These are phyloP conservation scores for Russula sp. DNA, from an alignment of 768 basidiomycete genomes.

Conservation along the genomic window DNA sequence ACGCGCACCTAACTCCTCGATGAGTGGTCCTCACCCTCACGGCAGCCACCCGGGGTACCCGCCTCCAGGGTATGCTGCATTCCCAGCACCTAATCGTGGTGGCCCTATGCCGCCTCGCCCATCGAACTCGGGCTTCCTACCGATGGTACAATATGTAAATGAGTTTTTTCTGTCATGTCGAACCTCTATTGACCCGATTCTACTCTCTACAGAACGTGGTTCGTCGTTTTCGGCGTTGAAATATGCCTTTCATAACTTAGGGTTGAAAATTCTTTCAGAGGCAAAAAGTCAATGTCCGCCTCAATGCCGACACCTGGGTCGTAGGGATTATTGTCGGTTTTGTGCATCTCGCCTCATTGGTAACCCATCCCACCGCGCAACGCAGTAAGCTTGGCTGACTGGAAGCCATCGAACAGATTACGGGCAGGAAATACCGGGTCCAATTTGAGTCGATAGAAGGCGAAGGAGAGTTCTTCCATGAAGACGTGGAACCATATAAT, in stretches of 20 bases:
- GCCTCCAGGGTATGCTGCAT: not conserved
- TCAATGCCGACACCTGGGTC: constrained; percentile 38
- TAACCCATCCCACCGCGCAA: constrained; percentile 5
- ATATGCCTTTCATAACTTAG: not conserved
- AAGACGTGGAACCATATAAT: constrained; percentile 1
- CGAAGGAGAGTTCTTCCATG: constrained; percentile 7
- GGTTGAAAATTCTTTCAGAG: constrained; percentile 23
- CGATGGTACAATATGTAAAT: constrained; percentile 1
- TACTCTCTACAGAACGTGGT: not conserved
- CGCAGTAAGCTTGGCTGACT: not conserved
- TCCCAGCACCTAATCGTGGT: not conserved
- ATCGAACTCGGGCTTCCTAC: not conserved
- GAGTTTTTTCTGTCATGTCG: not conserved
- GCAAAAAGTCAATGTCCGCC: constrained; percentile 35
- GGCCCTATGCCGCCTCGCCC: not conserved
- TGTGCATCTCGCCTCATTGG: constrained; percentile 29
- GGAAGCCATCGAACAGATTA: constrained; percentile 11
- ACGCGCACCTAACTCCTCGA: not conserved
- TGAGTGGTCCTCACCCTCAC: not conserved
- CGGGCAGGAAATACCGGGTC: constrained; percentile 4
- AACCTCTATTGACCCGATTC: not conserved
- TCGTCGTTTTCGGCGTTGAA: constrained; percentile 4
- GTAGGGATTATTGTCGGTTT: constrained; percentile 35
- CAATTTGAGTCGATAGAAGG: constrained; percentile 12
- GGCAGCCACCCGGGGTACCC: no score